Conservation (phyloP, 192 early-diverging fungal species). For the Phlyctochytrium bullatum region DNA sequence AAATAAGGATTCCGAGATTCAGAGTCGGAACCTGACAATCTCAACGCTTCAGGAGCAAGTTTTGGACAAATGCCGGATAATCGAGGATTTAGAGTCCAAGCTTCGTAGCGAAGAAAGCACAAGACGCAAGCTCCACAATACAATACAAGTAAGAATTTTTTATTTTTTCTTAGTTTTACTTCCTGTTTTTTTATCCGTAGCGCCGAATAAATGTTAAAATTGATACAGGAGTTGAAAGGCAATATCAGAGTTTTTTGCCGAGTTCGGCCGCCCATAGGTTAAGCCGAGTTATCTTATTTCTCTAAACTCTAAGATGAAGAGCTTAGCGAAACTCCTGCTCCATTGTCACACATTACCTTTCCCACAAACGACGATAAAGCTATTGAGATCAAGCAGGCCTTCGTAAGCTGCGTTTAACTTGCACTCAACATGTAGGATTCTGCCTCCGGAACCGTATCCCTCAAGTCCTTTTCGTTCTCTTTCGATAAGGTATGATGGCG, state of each 20-base stretch:
- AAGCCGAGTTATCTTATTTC: slow-evolving; percentile 13
- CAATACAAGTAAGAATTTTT: slow-evolving; percentile 55
- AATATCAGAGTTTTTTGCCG: slow-evolving; percentile 98
- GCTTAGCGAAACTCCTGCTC: slow-evolving; percentile 12
- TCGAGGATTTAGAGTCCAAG: slow-evolving; percentile 63
- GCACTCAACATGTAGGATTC: too few species aligned
- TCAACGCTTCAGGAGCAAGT: too few species aligned
- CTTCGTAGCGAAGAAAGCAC: slow-evolving; percentile 74
- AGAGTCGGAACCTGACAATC: too few species aligned
- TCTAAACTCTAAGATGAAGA: slow-evolving; percentile 22
- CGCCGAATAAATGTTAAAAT: neutral
- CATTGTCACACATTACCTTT: slow-evolving; percentile 49
- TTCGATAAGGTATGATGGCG: slow-evolving; percentile 64
- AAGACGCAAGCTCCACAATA: slow-evolving; percentile 86
- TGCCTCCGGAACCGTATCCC: slow-evolving; percentile 49
- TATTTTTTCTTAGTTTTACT: too few species aligned
- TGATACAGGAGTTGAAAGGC: slow-evolving; percentile 80
- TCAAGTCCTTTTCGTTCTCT: slow-evolving; percentile 70
- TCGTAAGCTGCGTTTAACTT: slow-evolving; percentile 25
- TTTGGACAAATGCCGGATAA: too few species aligned
- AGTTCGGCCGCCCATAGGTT: slow-evolving; percentile 70
- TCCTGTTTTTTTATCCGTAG: slow-evolving; percentile 1
- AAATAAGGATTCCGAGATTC: too few species aligned
- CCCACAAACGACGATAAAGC: slow-evolving; percentile 61
- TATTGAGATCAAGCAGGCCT: slow-evolving; percentile 71